These are phyloP conservation scores for Martensiomyces pterosporus DNA, from an alignment of 192 early-diverging fungal genomes.

Conservation along the genomic window DNA sequence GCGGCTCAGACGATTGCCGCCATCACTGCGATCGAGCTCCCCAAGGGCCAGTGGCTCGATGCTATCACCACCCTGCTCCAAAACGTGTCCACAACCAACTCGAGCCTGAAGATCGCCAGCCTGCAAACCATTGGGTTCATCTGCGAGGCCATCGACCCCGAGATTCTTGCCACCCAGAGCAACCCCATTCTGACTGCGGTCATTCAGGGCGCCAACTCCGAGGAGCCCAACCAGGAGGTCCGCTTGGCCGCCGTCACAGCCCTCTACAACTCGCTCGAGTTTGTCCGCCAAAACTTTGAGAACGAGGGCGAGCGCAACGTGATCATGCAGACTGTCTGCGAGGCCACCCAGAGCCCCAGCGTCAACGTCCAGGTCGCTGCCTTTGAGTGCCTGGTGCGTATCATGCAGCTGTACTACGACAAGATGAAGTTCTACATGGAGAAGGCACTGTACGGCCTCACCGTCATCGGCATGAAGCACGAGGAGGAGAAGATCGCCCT, in stretches of 20 bases:
- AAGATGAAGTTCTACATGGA: slow-evolving; percentile 97
- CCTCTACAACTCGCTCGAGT: slow-evolving; percentile 92
- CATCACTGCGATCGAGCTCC: slow-evolving; percentile 91
- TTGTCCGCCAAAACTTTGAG: slow-evolving; percentile 91
- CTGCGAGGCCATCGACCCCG: slow-evolving; percentile 83
- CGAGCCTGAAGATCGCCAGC: slow-evolving; percentile 70
- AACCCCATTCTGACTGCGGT: slow-evolving; percentile 93
- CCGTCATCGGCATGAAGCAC: slow-evolving; percentile 87
- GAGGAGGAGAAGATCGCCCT: slow-evolving; percentile 84
- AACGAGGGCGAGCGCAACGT: slow-evolving; percentile 93
- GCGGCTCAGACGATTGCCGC: slow-evolving; percentile 85
- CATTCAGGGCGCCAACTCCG: slow-evolving; percentile 90
- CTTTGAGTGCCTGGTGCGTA: slow-evolving; percentile 95
- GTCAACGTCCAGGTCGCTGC: slow-evolving; percentile 77
- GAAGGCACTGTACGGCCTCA: slow-evolving; percentile 89
- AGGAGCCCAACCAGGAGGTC: slow-evolving; percentile 85
- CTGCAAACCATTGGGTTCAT: slow-evolving; percentile 90
- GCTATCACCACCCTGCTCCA: slow-evolving; percentile 77
- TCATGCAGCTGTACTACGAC: slow-evolving; percentile 96
- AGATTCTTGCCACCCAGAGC: slow-evolving; percentile 75
- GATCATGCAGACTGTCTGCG: slow-evolving; percentile 98
- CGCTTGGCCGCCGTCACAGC: slow-evolving; percentile 85
- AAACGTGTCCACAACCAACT: slow-evolving; percentile 67
- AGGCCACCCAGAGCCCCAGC: slow-evolving; percentile 79
- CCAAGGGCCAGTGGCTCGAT: slow-evolving; percentile 80